These are phyloP conservation scores for Phytophthora constricta DNA, from an alignment of 352 stramenopile genomes.

Conservation along the genomic window DNA sequence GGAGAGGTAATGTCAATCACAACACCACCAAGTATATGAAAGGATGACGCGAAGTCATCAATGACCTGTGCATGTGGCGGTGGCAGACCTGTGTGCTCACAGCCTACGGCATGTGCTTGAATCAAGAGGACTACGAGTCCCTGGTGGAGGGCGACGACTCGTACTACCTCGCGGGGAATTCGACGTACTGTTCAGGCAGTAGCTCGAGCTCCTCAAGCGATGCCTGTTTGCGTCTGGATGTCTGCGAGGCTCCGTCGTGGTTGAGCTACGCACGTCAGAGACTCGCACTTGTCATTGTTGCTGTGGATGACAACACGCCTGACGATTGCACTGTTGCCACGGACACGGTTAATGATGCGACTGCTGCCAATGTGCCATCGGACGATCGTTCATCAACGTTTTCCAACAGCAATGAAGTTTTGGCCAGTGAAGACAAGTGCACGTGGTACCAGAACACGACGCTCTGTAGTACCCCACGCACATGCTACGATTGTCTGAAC, in stretches of 20 bases:
- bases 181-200: conserved; percentile 20
- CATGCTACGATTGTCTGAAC: conserved; percentile 53
- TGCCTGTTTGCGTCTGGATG: conserved; percentile 45
- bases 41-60: background rate
- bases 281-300: conserved; percentile 22
- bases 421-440: conserved; percentile 41
- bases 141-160: background rate
- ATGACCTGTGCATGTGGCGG: background rate
- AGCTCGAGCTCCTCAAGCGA: conserved; percentile 1
- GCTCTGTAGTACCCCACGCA: conserved; percentile 35
- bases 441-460: conserved; percentile 42
- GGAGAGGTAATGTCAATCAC: conserved; percentile 27
- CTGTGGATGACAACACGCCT: conserved; percentile 11
- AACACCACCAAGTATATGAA: no score
- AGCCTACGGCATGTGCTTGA: conserved; percentile 29
- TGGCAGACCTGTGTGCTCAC: conserved; percentile 36
- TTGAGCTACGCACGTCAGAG: conserved; percentile 25
- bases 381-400: background rate
- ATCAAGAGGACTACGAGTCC: conserved; percentile 7
- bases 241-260: conserved; percentile 47
- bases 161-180: conserved; percentile 26
- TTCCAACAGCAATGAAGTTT: conserved; percentile 28
- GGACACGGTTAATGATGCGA: conserved; percentile 10
- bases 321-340: conserved; percentile 31
- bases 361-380: conserved; percentile 11